Evolutionary conservation across 2,329 filamentous ascomycete genomes (phyloP).

Genomic region (Fusarium sp.): DNA sequence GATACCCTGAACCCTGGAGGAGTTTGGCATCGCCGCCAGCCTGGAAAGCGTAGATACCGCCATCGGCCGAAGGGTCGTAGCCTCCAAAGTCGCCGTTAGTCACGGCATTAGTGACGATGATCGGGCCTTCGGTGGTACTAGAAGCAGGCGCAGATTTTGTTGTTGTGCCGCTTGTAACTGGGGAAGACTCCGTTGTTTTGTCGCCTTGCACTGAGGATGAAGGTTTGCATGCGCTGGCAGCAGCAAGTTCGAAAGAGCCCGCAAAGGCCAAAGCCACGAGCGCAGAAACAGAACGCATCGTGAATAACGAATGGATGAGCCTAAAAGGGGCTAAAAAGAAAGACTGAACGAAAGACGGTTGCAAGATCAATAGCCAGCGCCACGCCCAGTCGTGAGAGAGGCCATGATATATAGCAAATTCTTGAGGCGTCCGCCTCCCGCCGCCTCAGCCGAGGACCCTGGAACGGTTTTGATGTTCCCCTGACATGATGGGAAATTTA

Average conservation of each 20-base stretch:
- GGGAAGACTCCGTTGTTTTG: slow-evolving; percentile 2
- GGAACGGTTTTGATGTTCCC: neutral
- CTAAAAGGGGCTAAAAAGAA: slow-evolving; percentile 11
- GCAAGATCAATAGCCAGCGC: neutral
- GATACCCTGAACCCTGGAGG: slow-evolving; percentile 36
- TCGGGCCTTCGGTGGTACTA: slow-evolving; percentile 23
- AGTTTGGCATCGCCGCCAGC: slow-evolving; percentile 30
- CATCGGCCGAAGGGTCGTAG: slow-evolving; percentile 36
- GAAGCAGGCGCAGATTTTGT: slow-evolving; percentile 3
- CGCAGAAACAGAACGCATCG: slow-evolving; percentile 35
- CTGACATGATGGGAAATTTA: slow-evolving; percentile 18
- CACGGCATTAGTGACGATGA: slow-evolving; percentile 31
- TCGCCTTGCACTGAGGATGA: neutral
- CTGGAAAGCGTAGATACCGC: slow-evolving; percentile 42
- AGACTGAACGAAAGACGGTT: slow-evolving; percentile 5
- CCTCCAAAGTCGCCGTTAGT: slow-evolving; percentile 44
- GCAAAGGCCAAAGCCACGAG: slow-evolving; percentile 31
- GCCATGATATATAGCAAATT: slow-evolving; percentile 14
- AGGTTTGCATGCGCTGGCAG: slow-evolving; percentile 33
- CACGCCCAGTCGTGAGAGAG: neutral
- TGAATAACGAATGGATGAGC: slow-evolving; percentile 20
- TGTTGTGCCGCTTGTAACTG: neutral
- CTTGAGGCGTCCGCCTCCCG: neutral
- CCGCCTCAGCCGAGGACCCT: slow-evolving; percentile 1
- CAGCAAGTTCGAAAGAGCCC: slow-evolving; percentile 1